A percentile compares a stretch with the other conserved stretches of the same genome.
These are phyloP conservation scores for Carex pumila DNA, from an alignment of 176 grass and related monocot genomes.

Conservation along the genomic window DNA sequence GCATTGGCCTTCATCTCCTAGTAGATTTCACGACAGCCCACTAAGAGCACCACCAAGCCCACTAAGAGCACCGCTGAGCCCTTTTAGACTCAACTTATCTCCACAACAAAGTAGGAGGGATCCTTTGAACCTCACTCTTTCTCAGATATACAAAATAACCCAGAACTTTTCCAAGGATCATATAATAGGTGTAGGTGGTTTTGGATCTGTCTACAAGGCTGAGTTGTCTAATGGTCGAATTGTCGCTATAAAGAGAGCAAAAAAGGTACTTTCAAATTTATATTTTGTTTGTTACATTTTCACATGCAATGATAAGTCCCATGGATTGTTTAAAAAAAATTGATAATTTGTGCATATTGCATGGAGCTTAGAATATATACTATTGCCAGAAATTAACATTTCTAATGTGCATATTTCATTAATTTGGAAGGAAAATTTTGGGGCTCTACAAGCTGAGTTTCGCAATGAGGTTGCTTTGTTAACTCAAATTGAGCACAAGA, in stretches of 20 bases:
- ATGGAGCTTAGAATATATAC: background rate
- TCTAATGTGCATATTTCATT: no score
- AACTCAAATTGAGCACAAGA: conserved; percentile 85
- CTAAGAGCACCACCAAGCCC: conserved; percentile 50
- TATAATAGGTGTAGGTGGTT: conserved; percentile 73
- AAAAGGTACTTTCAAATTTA: conserved; percentile 46
- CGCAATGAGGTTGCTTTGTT: conserved; percentile 85
- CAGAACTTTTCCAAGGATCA: conserved; percentile 63
- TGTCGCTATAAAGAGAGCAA: conserved; percentile 84
- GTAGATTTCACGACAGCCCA: conserved; percentile 61
- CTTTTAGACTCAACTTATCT: conserved; percentile 81
- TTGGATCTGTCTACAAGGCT: conserved; percentile 79
- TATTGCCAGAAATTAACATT: background rate
- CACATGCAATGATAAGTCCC: background rate
- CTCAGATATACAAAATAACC: conserved; percentile 71
- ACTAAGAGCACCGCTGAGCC: conserved; percentile 57
- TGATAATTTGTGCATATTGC: background rate
- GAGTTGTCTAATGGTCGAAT: conserved; percentile 44
- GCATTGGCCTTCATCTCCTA: conserved; percentile 32
- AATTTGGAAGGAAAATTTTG: conserved; percentile 66
- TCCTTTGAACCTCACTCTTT: conserved; percentile 61
- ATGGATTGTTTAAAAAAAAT: background rate
- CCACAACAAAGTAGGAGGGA: conserved; percentile 50
- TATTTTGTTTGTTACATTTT: background rate
- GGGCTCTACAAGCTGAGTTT: conserved; percentile 63